These are phyloP conservation scores for Vitis rupestris DNA, from an alignment of 164 flowering plant species.

Conservation along the genomic window DNA sequence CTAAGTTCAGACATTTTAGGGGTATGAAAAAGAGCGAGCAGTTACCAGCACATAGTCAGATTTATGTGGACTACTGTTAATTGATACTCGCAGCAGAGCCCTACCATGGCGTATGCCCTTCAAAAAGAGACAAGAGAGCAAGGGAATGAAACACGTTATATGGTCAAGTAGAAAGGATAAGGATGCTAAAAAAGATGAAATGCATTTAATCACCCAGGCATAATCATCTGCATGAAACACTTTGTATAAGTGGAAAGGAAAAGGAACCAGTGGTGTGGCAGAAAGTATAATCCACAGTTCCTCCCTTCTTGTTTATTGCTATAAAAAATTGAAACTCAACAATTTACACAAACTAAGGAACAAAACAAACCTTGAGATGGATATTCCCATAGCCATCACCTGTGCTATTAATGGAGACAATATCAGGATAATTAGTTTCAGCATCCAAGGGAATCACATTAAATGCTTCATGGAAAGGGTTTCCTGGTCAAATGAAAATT, in stretches of 20 bases:
- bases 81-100: slow-evolving; percentile 74
- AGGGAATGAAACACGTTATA: slow-evolving; percentile 3
- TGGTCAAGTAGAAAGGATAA: neutral
- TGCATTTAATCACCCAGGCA: neutral
- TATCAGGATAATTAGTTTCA: slow-evolving; percentile 67
- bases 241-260: neutral
- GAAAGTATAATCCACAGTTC: neutral
- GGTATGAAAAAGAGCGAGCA: neutral
- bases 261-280: neutral
- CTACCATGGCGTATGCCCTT: slow-evolving; percentile 64
- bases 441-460: slow-evolving; percentile 40
- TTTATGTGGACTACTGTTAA: slow-evolving; percentile 38
- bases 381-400: slow-evolving; percentile 30
- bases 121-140: slow-evolving; percentile 15
- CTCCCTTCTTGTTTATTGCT: neutral
- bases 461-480: slow-evolving; percentile 79
- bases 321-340: neutral
- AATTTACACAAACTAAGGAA: neutral
- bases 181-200: neutral
- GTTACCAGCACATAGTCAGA: slow-evolving; percentile 78
- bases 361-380: slow-evolving; percentile 55
- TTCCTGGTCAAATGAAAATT: slow-evolving; percentile 39
- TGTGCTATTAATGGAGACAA: slow-evolving; percentile 47
- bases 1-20: neutral
- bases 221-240: neutral